Evolutionary conservation across 1,284 basidiomycete genomes (phyloP), one percentile per base, ranked within the genome.

Genomic region (Cutaneotrichosporon arboriforme): DNA sequence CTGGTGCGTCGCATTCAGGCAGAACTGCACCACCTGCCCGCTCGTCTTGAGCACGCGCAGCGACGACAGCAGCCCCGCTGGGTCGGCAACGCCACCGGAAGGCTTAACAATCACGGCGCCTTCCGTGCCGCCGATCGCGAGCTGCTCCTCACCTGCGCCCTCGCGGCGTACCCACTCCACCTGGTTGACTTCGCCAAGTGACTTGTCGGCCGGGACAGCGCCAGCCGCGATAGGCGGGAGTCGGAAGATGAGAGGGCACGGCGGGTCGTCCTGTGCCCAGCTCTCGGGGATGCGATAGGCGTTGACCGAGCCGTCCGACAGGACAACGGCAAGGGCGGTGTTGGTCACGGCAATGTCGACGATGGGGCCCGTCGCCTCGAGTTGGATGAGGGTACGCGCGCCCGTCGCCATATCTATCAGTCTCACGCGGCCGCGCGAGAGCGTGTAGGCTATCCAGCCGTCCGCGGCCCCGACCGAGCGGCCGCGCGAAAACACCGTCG

Each of bases 121-220:
- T 10, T 60, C 54, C 2, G 49, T 45, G 4, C 68, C 69, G n/a
- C 63, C 67, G 12, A 72, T 59, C 2, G 65, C 69, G 23, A 73
- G 52, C 15, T 62, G 54, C 31, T 21, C 15, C 22, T 43, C 22
- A 8, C 21, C 13, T n/a, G 39, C 40, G 2, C 56, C 60, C 10
- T 62, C 59, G 46, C 58, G 63, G 21, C 59, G 61, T 22, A 72
- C 57, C 65, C 65, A 69, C 49, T 70, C 66, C 17, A 73, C 49
- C 37, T 60, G 63, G 43, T 57, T 58, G 9, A 63, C 31, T 15
- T 41, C 17, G 15, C 69, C 70, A 3, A 67, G 46, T 17, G 26
- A 21, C 44, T 51, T 48, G 14, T 51, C 52, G 7, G 49, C 50
- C 17, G 51, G 48, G 15, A 54, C 38, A 26, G 45, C 23, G 22